Evolutionary conservation across 768 basidiomycete genomes (phyloP), one percentile per base, ranked within the genome.

Genomic region (Tulasnella sp.): DNA sequence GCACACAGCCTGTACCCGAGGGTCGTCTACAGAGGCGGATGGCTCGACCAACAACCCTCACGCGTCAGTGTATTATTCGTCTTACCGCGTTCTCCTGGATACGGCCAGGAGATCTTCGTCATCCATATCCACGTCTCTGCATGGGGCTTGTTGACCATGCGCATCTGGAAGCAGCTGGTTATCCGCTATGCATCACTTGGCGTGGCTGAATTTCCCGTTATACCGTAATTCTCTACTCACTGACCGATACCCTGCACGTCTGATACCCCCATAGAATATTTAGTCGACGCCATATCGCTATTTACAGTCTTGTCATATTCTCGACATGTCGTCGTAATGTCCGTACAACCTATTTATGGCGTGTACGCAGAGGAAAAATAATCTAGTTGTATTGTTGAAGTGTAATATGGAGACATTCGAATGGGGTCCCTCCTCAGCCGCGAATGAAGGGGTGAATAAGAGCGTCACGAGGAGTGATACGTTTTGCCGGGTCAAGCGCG

Each of bases 401-500:
- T 29, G 46, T 48, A 14, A 29, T 29, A 48, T 48, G 27, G 17
- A 46, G 25, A 14, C 15, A 21, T 25, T 4, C 6, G 7, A 9
- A n/a, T 9, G 14, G 8, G 23, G n/a, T 29, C 6, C 9, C 27
- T 34, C 12, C 32, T 8, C n/a, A 46, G n/a, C 80, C 78, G 50
- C 85, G 75, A 56, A 97, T 80, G 69, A 94, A 97, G 0, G 88
- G 81, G 69, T 97, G 92, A 7, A 76, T 69, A 37, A 97, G 74
- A 3, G 89, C 92, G 65, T 97, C 94, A 65, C 84, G 81, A 1
- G 93, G 92, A n/a, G 81, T 82, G 31, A 96, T 80, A 64, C 94
- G 73, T 67, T 89, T 81, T 39, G 80, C 75, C 2, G 93, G 86
- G 67, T 98, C 94, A 14, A 99, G 75, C 19, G 79, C 73, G 25